These are phyloP conservation scores for Aspergillus brunneoviolaceus DNA, from an alignment of 2,329 filamentous ascomycete genomes.

Conservation along the genomic window DNA sequence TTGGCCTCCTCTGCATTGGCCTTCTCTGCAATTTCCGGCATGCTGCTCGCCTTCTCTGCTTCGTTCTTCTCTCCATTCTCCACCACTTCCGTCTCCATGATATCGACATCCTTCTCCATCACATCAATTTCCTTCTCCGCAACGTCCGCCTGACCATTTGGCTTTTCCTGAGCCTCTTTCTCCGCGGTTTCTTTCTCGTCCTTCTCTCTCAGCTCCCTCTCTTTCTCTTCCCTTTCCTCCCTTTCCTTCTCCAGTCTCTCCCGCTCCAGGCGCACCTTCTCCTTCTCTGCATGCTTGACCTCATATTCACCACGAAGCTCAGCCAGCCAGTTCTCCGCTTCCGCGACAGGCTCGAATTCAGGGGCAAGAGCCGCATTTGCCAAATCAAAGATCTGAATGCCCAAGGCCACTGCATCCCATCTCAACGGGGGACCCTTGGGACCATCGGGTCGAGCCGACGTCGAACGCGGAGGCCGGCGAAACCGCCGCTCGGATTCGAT, in stretches of 20 bases:
- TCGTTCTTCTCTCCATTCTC: not conserved
- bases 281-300: constrained; percentile 4
- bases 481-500: constrained; percentile 21
- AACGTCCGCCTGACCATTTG: too few species aligned
- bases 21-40: too few species aligned
- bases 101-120: too few species aligned
- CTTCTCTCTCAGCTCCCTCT: not conserved
- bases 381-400: constrained; percentile 17
- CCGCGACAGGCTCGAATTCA: constrained; percentile 11
- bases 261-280: not conserved
- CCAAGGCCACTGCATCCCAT: constrained; percentile 10
- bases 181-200: not conserved
- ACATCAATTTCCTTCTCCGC: not conserved
- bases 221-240: not conserved
- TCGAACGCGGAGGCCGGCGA: constrained; percentile 14
- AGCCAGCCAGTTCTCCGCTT: constrained; percentile 17
- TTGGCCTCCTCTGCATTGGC: too few species aligned
- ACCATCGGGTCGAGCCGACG: constrained; percentile 12
- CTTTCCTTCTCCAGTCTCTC: constrained; percentile 9
- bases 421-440: not conserved
- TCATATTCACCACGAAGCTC: constrained; percentile 16
- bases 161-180: too few species aligned
- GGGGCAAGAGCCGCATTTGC: constrained; percentile 17
- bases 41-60: not conserved
- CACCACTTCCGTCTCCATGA: not conserved